phyloP scores from a whole-genome alignment of 192 early-diverging fungal genomes.

The Podila horticola region DNA sequence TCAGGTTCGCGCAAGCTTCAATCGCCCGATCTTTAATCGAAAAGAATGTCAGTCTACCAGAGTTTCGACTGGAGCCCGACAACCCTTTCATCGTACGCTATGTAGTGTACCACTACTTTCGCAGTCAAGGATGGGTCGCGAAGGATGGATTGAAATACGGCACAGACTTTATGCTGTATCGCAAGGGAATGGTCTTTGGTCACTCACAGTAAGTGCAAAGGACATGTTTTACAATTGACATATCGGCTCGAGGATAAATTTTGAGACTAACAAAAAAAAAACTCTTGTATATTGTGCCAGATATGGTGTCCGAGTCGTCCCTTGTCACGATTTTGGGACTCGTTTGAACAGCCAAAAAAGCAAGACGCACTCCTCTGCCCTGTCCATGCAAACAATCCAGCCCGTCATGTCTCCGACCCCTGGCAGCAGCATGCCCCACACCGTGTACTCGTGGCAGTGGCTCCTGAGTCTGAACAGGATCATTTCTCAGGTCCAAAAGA shows the following conservation, averaged over 20 bases:
- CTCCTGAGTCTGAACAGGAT: slow-evolving; percentile 62
- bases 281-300: not conserved
- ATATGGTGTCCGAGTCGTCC: slow-evolving; percentile 15
- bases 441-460: slow-evolving; percentile 56
- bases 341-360: not conserved
- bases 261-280: not conserved
- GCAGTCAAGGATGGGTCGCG: slow-evolving; percentile 85
- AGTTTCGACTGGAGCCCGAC: slow-evolving; percentile 6
- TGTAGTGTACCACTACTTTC: slow-evolving; percentile 86
- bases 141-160: slow-evolving; percentile 88
- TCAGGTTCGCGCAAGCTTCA: slow-evolving; percentile 29
- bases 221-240: too few relatives aligned
- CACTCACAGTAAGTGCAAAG: slow-evolving; percentile 60
- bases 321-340: slow-evolving; percentile 14
- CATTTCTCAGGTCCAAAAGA: slow-evolving; percentile 67
- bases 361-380: not conserved
- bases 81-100: slow-evolving; percentile 73
- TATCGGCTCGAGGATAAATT: not conserved
- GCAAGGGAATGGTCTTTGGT: slow-evolving; percentile 63
- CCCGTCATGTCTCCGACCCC: slow-evolving; percentile 23
- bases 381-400: not conserved
- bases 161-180: slow-evolving; percentile 76
- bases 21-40: not conserved
- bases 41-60: not conserved
- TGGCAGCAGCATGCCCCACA: slow-evolving; percentile 8